Percentiles rank a stretch among this genome's conserved stretches.
Evolutionary conservation across 192 early-diverging fungal genomes (phyloP).

Genomic region (Entomortierella beljakovae): DNA sequence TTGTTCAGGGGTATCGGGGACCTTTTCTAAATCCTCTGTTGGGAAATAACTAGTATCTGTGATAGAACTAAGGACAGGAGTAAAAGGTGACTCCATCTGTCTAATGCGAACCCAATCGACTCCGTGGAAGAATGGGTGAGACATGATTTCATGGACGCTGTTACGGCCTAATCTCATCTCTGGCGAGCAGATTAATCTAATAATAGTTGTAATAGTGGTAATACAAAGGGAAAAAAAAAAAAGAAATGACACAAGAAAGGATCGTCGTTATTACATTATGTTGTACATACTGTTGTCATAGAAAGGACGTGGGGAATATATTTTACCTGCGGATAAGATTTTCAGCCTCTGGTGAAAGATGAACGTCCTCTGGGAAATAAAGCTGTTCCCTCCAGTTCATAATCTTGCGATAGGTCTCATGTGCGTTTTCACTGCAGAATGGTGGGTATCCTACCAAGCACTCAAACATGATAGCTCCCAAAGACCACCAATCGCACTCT

Average conservation of each 20-base stretch:
- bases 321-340: constrained; percentile 87
- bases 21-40: constrained; percentile 89
- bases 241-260: background rate
- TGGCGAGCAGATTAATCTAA: constrained; percentile 88
- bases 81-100: constrained; percentile 86
- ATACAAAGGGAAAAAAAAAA: background rate
- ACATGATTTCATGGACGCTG: constrained; percentile 85
- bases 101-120: constrained; percentile 94
- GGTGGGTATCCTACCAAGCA: constrained; percentile 99
- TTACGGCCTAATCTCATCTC: constrained; percentile 83
- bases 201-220: background rate
- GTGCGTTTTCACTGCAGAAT: constrained; percentile 94
- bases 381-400: constrained; percentile 95
- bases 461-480: constrained; percentile 99
- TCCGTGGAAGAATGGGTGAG: constrained; percentile 95
- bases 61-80: constrained; percentile 91
- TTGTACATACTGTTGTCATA: background rate
- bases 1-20: constrained; percentile 62
- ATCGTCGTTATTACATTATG: background rate
- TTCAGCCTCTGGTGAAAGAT: constrained; percentile 90
- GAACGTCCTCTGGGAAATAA: constrained; percentile 93
- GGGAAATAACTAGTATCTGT: constrained; percentile 99
- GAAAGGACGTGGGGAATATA: too few species aligned
- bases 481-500: constrained; percentile 99
- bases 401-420: constrained; percentile 99